A percentile compares a stretch with the other conserved stretches of the same genome.
Evolutionary conservation across 2,329 filamentous ascomycete genomes (phyloP).

Genomic region (Colletotrichum lindemuthianum): DNA sequence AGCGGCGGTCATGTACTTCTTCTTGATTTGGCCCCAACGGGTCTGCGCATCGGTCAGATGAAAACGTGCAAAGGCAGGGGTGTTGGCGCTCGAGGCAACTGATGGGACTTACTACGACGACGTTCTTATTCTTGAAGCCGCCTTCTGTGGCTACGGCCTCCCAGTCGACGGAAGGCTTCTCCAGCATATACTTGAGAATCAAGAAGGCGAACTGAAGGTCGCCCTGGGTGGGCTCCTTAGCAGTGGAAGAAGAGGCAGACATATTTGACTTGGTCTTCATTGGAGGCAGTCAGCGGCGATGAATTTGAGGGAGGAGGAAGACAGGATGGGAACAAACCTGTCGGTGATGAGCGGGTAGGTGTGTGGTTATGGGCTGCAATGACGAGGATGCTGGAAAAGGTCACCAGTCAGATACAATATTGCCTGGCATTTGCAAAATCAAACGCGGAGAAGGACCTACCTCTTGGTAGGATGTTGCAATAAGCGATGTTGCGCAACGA

Average conservation of each 20-base stretch:
- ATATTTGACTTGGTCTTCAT: slow-evolving; percentile 37
- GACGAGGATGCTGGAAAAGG: no score
- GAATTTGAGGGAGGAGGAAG: neutral
- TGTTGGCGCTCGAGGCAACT: neutral
- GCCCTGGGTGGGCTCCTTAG: slow-evolving; percentile 49
- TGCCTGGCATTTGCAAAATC: no score
- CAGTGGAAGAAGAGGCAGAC: slow-evolving; percentile 41
- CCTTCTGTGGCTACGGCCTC: slow-evolving; percentile 52
- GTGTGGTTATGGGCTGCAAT: no score
- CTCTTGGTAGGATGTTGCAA: no score
- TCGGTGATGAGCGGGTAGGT: no score
- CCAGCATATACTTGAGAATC: slow-evolving; percentile 55
- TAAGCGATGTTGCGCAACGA: no score
- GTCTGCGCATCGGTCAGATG: slow-evolving; percentile 42
- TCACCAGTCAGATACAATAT: no score
- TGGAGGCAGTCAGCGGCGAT: neutral
- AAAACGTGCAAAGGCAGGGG: neutral
- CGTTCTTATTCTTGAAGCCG: slow-evolving; percentile 56
- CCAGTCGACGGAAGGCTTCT: slow-evolving; percentile 61
- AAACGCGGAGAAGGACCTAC: no score
- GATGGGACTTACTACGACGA: slow-evolving; percentile 53
- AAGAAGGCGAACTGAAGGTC: slow-evolving; percentile 57
- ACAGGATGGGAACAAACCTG: neutral
- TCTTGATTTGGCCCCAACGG: slow-evolving; percentile 61
- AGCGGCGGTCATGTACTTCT: slow-evolving; percentile 53